These are phyloP conservation scores for Pseudogymnoascus sp. DNA, from an alignment of 2,329 filamentous ascomycete species.

Conservation along the genomic window DNA sequence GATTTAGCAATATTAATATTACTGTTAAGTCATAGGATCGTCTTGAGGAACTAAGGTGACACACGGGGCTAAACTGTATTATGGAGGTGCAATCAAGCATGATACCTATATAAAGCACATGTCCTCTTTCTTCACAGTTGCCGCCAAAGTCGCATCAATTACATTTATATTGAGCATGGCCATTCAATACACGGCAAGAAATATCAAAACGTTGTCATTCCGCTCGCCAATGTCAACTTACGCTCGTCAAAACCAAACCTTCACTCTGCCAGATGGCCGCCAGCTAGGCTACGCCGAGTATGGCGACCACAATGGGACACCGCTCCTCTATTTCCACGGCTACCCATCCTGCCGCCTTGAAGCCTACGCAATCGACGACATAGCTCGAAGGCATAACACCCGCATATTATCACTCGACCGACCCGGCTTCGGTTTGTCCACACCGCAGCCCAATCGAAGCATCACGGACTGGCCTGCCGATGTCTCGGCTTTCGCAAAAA, in stretches of 20 bases:
- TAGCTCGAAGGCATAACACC: constrained; percentile 21
- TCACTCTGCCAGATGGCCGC: constrained; percentile 37
- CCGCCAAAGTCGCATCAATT: neutral
- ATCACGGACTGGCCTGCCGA: constrained; percentile 37
- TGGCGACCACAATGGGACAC: constrained; percentile 23
- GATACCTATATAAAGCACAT: neutral
- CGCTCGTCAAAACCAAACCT: constrained; percentile 16
- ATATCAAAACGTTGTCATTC: neutral
- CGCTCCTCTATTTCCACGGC: constrained; percentile 39
- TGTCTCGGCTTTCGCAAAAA: constrained; percentile 35
- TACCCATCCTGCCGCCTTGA: constrained; percentile 39
- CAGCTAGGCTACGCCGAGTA: constrained; percentile 38
- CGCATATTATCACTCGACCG: constrained; percentile 37
- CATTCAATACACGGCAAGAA: neutral
- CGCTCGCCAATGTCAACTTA: constrained; percentile 11
- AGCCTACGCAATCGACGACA: constrained; percentile 27
- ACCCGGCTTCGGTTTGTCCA: constrained; percentile 39
- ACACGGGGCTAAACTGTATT: neutral
- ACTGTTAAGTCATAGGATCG: neutral
- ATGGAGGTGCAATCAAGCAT: neutral
- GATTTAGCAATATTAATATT: neutral
- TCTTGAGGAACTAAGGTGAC: neutral
- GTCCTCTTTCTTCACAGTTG: neutral
- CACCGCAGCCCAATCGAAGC: constrained; percentile 28
- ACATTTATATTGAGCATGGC: neutral